phyloP scores from a whole-genome alignment of 371 early-diverging fungal genomes.

The Saksenaea vasiformis region DNA sequence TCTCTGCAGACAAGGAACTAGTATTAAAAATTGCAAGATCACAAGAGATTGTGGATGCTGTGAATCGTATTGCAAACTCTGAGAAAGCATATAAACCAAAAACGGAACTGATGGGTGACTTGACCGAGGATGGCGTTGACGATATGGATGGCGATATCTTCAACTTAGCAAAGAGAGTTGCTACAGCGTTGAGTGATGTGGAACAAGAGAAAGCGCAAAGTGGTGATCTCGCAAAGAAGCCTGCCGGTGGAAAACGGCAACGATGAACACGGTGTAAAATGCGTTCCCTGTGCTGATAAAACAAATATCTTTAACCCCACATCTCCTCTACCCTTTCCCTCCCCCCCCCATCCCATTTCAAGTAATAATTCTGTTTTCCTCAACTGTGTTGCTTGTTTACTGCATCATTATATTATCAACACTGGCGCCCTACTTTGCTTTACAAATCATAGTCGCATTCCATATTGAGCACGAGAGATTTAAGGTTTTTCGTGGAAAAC shows the following conservation, averaged over 20 bases:
- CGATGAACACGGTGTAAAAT: slow-evolving; percentile 6
- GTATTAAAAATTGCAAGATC: slow-evolving; percentile 33
- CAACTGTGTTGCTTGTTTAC: background rate
- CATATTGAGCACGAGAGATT: background rate
- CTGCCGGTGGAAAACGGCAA: slow-evolving; percentile 3
- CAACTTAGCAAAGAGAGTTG: slow-evolving; percentile 45
- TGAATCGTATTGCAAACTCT: slow-evolving; percentile 36
- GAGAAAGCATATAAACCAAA: slow-evolving; percentile 15
- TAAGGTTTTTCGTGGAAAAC: too few species aligned
- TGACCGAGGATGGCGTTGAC: slow-evolving; percentile 22
- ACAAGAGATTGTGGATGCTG: slow-evolving; percentile 30
- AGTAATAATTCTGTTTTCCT: background rate
- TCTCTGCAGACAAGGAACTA: slow-evolving; percentile 31
- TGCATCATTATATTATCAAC: background rate
- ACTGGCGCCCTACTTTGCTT: background rate
- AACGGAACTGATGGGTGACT: slow-evolving; percentile 16
- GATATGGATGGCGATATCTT: slow-evolving; percentile 50
- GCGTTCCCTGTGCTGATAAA: background rate
- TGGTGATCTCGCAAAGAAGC: background rate
- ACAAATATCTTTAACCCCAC: background rate
- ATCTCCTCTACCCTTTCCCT: background rate
- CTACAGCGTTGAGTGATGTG: slow-evolving; percentile 20
- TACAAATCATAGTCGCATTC: background rate
- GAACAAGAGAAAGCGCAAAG: slow-evolving; percentile 1
- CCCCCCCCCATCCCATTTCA: background rate